Conservation (phyloP, 495 filamentous ascomycete genomes). For the Penicillium manginii region DNA sequence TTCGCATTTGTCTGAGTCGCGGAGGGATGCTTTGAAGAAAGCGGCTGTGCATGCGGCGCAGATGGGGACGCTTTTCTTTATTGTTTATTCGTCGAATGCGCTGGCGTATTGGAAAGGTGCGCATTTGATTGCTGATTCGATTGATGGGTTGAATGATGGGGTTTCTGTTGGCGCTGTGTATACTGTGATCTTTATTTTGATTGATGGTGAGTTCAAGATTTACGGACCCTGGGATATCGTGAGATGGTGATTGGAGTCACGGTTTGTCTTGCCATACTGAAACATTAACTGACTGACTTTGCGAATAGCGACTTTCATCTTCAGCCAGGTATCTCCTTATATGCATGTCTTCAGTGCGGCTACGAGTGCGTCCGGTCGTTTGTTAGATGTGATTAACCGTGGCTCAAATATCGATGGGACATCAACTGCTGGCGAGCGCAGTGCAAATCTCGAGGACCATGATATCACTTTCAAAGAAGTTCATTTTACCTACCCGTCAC, state of each 20-base stretch:
- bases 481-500: slow-evolving; percentile 76
- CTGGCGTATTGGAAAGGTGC: slow-evolving; percentile 69
- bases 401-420: slow-evolving; percentile 51
- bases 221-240: background rate
- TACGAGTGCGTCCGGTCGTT: slow-evolving; percentile 51
- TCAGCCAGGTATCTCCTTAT: slow-evolving; percentile 65
- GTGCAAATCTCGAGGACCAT: background rate
- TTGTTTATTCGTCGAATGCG: slow-evolving; percentile 63
- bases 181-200: slow-evolving; percentile 64
- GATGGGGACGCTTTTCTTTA: slow-evolving; percentile 63
- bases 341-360: slow-evolving; percentile 59
- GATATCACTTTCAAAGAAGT: slow-evolving; percentile 60
- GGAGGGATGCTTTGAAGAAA: slow-evolving; percentile 56
- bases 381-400: slow-evolving; percentile 54
- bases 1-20: slow-evolving; percentile 30
- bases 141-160: slow-evolving; percentile 31
- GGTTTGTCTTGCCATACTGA: no score
- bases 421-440: slow-evolving; percentile 19
- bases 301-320: slow-evolving; percentile 51
- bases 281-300: background rate
- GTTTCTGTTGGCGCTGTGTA: slow-evolving; percentile 60
- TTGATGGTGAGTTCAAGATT: slow-evolving; percentile 42
- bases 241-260: no score
- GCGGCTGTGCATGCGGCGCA: slow-evolving; percentile 56
- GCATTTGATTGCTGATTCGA: slow-evolving; percentile 49